Percentiles rank a stretch among this genome's conserved stretches.
Evolutionary conservation across 1,139 yeast genomes (phyloP).

Genomic region (Nakaseomyces nivariensis): DNA sequence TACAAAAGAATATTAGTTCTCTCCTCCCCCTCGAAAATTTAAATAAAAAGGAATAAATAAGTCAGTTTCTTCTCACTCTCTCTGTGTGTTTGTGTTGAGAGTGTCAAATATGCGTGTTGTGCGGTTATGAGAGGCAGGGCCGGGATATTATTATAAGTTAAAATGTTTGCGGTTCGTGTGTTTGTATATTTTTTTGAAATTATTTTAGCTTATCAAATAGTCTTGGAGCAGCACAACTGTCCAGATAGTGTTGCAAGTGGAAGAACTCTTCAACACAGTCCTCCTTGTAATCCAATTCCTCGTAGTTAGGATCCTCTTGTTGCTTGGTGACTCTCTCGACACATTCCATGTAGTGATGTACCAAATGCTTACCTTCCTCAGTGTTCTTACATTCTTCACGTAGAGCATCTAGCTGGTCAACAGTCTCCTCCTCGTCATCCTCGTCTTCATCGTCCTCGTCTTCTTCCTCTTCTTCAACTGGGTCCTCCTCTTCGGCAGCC

Average conservation of each 20-base stretch:
- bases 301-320: conserved; percentile 76
- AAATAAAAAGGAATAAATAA: background rate
- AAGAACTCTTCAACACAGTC: conserved; percentile 97
- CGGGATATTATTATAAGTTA: background rate
- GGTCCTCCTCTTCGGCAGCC: conserved; percentile 46
- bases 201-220: conserved; percentile 80
- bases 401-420: conserved; percentile 59
- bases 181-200: conserved; percentile 7
- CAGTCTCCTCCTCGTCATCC: conserved; percentile 66
- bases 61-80: background rate
- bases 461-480: conserved; percentile 42
- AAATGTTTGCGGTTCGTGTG: background rate
- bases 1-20: too few species aligned
- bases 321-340: conserved; percentile 87
- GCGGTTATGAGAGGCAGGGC: too few species aligned
- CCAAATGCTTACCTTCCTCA: conserved; percentile 59
- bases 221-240: conserved; percentile 88
- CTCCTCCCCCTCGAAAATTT: background rate
- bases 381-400: conserved; percentile 60
- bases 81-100: too few species aligned
- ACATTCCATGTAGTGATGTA: conserved; percentile 92
- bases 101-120: background rate
- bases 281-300: conserved; percentile 73
- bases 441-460: conserved; percentile 67
- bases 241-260: conserved; percentile 91